Base-by-base conservation (phyloP, 1,284 basidiomycete genomes). In the Trichosporon faecale region DNA sequence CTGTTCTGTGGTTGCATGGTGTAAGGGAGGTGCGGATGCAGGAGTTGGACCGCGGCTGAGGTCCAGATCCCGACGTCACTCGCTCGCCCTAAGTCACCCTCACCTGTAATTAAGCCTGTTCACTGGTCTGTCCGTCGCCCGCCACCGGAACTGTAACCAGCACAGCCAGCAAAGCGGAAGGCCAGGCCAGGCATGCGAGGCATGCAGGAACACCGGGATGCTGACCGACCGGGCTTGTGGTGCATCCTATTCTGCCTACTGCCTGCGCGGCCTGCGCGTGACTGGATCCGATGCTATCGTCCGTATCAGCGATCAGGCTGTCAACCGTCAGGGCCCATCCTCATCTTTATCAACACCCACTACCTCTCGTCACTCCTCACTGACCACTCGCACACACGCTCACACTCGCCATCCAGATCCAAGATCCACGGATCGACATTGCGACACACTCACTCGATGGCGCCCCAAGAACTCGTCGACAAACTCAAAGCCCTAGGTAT, bases 401-500 rank as follows among this genome's bases (percentile, higher is more conserved):
- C 64, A 4, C 40, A 46, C 37, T 23, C 18, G 46, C 66, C 35
- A 46, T 31, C 57, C 55, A 27, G 49, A 44, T 57, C 52, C 52
- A 6, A 11, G 35, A 37, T 37, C 52, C 25, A 25, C 11, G 11
- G 52, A 57, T 57, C 52, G 11, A 27, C 52, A 57, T 11, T 35
- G 35, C 35, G 35, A 60, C 68, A 70, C 69, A 52, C 8, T 64
- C 57, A 25, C 27, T 44, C 40, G 40, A 61, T 61, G 57, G 57
- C 57, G 57, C 67, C 55, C 65, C 67, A n/a, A 5, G 76, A 78
- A 16, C 73, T 82, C 27, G 71, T 81, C 11, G 72, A 74, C 7
- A 78, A 79, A 66, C 75, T 82, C n/a, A 74, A 75, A 40, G 72
- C 73, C 29, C 73, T 82, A 40, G 81, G 81, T 4, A 80, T 82